phyloP scores from a whole-genome alignment of 768 basidiomycete species.

The Peribolospora baueri region DNA sequence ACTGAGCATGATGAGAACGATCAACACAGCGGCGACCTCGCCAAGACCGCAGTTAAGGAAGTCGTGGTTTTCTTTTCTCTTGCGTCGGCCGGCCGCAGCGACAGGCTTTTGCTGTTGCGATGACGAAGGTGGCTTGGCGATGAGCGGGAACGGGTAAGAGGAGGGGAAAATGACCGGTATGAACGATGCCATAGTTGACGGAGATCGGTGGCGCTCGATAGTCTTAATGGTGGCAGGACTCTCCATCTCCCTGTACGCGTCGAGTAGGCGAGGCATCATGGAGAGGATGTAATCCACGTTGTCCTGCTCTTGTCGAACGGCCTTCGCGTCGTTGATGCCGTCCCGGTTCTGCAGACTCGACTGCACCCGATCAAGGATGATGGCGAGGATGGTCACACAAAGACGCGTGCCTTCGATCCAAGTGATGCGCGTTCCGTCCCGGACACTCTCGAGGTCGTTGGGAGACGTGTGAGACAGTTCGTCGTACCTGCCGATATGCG shows the following conservation, averaged over 20 bases:
- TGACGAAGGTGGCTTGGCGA: slow-evolving; percentile 25
- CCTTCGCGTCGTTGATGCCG: slow-evolving; percentile 34
- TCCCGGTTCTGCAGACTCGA: slow-evolving; percentile 46
- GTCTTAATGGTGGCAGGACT: slow-evolving; percentile 38
- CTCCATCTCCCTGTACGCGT: slow-evolving; percentile 67
- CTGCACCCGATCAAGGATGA: slow-evolving; percentile 75
- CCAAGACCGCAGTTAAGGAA: slow-evolving; percentile 53
- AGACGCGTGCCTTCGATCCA: slow-evolving; percentile 84
- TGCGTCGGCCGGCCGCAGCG: neutral
- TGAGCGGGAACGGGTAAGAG: slow-evolving; percentile 71
- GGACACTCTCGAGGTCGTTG: slow-evolving; percentile 39
- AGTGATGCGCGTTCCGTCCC: slow-evolving; percentile 49
- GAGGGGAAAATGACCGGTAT: slow-evolving; percentile 72
- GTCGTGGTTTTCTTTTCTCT: slow-evolving; percentile 26
- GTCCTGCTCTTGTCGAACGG: slow-evolving; percentile 59
- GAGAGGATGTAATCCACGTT: slow-evolving; percentile 68
- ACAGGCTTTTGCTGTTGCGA: neutral
- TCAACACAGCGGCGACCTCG: slow-evolving; percentile 61
- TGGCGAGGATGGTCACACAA: slow-evolving; percentile 63
- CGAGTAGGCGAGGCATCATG: slow-evolving; percentile 57
- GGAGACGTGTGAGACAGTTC: slow-evolving; percentile 38
- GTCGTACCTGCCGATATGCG: slow-evolving; percentile 76
- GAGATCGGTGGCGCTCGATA: slow-evolving; percentile 41
- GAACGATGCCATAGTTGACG: slow-evolving; percentile 31
- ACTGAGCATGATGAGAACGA: slow-evolving; percentile 57